Evolutionary conservation across 371 early-diverging fungal genomes (phyloP).

Genomic region (Mortierella sp.): DNA sequence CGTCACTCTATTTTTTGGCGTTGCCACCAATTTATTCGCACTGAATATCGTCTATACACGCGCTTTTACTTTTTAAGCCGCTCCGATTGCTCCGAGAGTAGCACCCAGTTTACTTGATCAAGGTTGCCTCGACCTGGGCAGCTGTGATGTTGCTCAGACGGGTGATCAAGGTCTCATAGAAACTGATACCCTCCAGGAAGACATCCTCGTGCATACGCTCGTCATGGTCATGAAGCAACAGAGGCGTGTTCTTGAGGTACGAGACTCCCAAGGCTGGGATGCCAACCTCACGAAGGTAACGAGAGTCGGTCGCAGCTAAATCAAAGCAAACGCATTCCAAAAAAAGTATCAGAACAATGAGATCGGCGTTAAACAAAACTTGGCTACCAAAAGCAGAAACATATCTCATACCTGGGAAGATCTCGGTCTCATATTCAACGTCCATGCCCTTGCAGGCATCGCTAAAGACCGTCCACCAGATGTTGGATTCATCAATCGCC

Average conservation of each 20-base stretch:
- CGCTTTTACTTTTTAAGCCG: too few species aligned
- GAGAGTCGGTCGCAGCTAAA: constrained; percentile 77
- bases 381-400: too few species aligned
- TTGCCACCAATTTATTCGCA: too few species aligned
- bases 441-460: constrained; percentile 58
- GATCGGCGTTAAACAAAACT: too few species aligned
- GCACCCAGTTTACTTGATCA: constrained; percentile 26
- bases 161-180: constrained; percentile 68
- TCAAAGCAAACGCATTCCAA: not conserved
- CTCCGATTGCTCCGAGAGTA: too few species aligned
- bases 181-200: constrained; percentile 75
- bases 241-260: constrained; percentile 75
- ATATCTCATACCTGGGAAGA: constrained; percentile 70
- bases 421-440: constrained; percentile 67
- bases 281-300: constrained; percentile 75
- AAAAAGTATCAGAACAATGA: too few species aligned
- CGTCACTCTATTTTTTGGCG: too few species aligned
- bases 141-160: constrained; percentile 39
- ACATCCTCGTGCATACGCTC: constrained; percentile 79
- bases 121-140: constrained; percentile 44
- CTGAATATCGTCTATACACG: too few species aligned
- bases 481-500: constrained; percentile 61
- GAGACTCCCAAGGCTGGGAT: constrained; percentile 81
- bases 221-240: constrained; percentile 85
- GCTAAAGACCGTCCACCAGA: constrained; percentile 72